phyloP scores from a whole-genome alignment of 129 eudicot species.

The Artemisia argyi region DNA sequence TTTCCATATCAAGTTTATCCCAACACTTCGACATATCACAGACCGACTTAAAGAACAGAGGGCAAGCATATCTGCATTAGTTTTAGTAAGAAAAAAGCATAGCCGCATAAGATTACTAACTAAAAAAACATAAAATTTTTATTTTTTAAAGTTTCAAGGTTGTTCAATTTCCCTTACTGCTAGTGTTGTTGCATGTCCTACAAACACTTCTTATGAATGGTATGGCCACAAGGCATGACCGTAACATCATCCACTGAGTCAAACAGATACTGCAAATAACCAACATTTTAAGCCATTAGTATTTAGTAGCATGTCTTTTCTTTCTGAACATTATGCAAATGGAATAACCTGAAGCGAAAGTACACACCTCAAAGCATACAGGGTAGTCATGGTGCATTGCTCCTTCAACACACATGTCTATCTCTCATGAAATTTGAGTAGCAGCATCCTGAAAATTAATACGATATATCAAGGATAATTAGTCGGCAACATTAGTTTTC shows the following conservation, averaged over 20 bases:
- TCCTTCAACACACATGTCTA: too few relatives aligned
- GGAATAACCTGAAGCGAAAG: too few relatives aligned
- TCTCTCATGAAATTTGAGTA: too few relatives aligned
- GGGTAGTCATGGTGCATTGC: too few relatives aligned
- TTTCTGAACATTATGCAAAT: too few relatives aligned
- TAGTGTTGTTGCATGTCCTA: slow-evolving; percentile 79
- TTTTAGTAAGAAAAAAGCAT: too few relatives aligned
- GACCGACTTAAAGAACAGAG: slow-evolving; percentile 82
- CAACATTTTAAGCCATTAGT: background rate
- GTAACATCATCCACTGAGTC: slow-evolving; percentile 60
- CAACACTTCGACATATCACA: slow-evolving; percentile 87
- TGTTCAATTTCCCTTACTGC: slow-evolving; percentile 56
- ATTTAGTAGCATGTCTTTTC: too few relatives aligned
- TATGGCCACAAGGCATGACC: slow-evolving; percentile 85
- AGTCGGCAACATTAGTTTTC: too few relatives aligned
- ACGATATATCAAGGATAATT: background rate
- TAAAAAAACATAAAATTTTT: too few relatives aligned
- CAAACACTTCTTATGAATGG: slow-evolving; percentile 71
- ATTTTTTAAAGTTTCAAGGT: background rate
- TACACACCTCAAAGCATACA: too few relatives aligned
- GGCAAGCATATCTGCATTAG: slow-evolving; percentile 66
- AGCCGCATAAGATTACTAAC: too few relatives aligned
- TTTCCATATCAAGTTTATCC: slow-evolving; percentile 80
- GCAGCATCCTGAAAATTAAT: too few relatives aligned
- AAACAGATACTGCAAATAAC: slow-evolving; percentile 58